Evolutionary conservation across 73 alveolate genomes (phyloP).

Genomic region (Paraurostyla sp.): DNA sequence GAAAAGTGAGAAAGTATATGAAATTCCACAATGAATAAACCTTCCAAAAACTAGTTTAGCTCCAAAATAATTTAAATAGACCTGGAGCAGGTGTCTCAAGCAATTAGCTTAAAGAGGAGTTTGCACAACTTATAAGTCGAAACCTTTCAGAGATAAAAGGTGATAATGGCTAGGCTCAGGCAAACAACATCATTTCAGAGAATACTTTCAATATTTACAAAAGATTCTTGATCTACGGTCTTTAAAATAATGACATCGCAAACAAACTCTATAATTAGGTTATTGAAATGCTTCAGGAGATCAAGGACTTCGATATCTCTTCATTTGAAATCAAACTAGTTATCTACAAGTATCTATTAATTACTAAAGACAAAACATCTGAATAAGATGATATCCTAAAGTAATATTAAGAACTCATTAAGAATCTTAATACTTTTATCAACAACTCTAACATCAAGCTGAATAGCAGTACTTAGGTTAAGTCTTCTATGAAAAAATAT

Average conservation of each 20-base stretch:
- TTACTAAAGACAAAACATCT: background rate
- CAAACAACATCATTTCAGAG: background rate
- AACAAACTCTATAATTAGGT: background rate
- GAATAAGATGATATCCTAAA: background rate
- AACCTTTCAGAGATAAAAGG: background rate
- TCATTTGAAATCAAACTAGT: constrained; percentile 3
- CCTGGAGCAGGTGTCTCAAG: background rate
- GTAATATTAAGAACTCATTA: background rate
- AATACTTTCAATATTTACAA: background rate
- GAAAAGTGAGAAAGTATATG: background rate
- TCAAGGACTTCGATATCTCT: background rate
- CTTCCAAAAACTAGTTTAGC: background rate
- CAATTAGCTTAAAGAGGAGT: background rate
- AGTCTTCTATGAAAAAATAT: background rate
- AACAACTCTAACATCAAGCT: background rate
- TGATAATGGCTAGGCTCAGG: background rate
- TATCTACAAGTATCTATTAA: background rate
- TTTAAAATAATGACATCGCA: background rate
- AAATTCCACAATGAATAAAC: background rate
- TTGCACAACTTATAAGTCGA: background rate
- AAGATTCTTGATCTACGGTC: constrained; percentile 31
- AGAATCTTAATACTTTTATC: background rate
- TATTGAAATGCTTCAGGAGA: background rate
- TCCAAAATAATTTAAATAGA: background rate
- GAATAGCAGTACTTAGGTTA: background rate